Evolutionary conservation across 1,139 yeast genomes (phyloP).

Genomic region (Debaryomyces udenii): DNA sequence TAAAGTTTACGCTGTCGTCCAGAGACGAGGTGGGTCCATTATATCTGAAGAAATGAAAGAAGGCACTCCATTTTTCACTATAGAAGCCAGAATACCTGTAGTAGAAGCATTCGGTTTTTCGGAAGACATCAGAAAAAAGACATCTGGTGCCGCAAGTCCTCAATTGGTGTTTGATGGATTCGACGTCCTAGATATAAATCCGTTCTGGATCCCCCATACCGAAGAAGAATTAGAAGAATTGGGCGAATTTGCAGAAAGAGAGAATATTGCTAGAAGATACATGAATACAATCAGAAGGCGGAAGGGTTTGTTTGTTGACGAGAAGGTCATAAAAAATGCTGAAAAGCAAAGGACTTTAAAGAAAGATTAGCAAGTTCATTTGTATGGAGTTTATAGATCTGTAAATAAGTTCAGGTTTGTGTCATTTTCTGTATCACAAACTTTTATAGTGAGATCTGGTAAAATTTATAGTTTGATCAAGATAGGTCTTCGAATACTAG

Average conservation of each 20-base stretch:
- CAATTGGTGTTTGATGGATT: conserved; percentile 90
- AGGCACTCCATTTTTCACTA: conserved; percentile 94
- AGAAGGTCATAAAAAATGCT: conserved; percentile 86
- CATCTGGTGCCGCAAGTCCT: conserved; percentile 97
- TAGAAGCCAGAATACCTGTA: conserved; percentile 86
- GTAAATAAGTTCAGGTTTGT: conserved; percentile 10
- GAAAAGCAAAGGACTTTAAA: conserved; percentile 90
- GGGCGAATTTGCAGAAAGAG: conserved; percentile 92
- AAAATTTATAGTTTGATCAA: not conserved
- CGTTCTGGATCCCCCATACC: conserved; percentile 99
- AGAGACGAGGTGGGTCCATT: conserved; percentile 82
- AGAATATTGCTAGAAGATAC: conserved; percentile 83
- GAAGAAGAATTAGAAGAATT: conserved; percentile 93
- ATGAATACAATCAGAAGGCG: conserved; percentile 81
- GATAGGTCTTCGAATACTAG: not conserved
- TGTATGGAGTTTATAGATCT: not conserved
- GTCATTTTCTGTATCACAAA: conserved; percentile 9
- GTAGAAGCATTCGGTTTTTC: conserved; percentile 96
- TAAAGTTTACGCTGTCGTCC: conserved; percentile 92
- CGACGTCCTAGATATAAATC: conserved; percentile 86
- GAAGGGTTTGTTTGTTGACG: conserved; percentile 89
- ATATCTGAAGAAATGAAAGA: conserved; percentile 94
- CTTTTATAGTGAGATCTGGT: conserved; percentile 1
- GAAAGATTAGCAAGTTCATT: conserved; percentile 40
- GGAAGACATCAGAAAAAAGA: conserved; percentile 88